Conservation (phyloP, 176 grass and related monocot species). For the Rhynchospora tenuis region DNA sequence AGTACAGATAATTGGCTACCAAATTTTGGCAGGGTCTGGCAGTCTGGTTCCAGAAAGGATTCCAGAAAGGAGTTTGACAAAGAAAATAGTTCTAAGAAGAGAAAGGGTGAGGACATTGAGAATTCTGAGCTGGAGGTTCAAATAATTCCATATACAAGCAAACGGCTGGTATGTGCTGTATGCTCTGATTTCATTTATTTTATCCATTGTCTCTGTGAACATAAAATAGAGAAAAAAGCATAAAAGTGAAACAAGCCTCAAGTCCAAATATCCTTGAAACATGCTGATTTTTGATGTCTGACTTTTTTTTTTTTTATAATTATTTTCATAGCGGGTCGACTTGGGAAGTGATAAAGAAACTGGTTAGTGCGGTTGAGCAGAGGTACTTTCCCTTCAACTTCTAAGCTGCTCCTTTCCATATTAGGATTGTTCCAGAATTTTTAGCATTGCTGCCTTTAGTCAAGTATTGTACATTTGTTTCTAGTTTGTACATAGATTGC, state of each 20-base stretch:
- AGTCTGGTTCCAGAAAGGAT: conserved; percentile 82
- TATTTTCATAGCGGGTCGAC: conserved; percentile 13
- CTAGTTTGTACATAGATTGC: neutral
- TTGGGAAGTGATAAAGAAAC: conserved; percentile 4
- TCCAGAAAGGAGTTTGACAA: conserved; percentile 77
- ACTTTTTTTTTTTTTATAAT: neutral
- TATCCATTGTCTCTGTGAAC: neutral
- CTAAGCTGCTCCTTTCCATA: neutral
- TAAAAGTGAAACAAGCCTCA: neutral
- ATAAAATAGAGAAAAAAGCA: neutral
- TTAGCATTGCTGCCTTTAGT: neutral
- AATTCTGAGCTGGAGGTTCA: conserved; percentile 31
- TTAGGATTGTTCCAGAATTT: neutral
- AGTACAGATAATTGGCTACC: conserved; percentile 77
- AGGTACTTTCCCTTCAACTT: neutral
- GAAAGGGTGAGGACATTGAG: conserved; percentile 13
- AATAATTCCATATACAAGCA: conserved; percentile 91
- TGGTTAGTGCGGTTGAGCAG: conserved; percentile 2
- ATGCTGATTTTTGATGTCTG: neutral
- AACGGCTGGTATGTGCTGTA: conserved; percentile 62
- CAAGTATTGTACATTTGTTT: neutral
- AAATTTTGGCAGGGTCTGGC: conserved; percentile 91
- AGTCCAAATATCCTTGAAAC: neutral
- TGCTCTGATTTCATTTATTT: conserved; percentile 10
- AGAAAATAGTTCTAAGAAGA: conserved; percentile 36